Evolutionary conservation across 495 filamentous ascomycete species (phyloP).

Genomic region (Pseudomonodictys pantanalensis): DNA sequence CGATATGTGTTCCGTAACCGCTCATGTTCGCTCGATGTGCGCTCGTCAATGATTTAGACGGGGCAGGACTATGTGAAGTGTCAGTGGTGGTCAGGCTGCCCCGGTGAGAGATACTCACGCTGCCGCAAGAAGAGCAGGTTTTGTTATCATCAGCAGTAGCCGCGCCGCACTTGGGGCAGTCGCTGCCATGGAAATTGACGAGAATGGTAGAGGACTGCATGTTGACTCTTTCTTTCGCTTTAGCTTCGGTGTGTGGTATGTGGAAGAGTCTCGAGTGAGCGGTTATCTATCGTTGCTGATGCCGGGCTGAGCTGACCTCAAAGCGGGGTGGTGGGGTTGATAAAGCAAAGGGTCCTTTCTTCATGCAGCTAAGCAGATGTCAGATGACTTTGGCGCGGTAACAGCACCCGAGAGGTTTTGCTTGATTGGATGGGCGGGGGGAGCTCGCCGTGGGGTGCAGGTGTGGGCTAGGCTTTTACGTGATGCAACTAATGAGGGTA

Average conservation of each 20-base stretch:
- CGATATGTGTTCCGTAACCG: too few species aligned
- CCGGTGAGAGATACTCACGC: conserved; percentile 29
- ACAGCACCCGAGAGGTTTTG: neutral
- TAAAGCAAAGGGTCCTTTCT: conserved; percentile 5
- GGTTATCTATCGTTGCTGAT: neutral
- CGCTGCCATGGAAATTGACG: conserved; percentile 26
- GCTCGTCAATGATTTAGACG: neutral
- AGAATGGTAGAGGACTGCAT: conserved; percentile 17
- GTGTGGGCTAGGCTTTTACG: neutral
- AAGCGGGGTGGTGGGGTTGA: conserved; percentile 26
- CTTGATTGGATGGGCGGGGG: neutral
- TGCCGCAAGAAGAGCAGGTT: conserved; percentile 42
- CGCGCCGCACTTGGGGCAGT: conserved; percentile 43
- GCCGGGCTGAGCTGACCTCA: neutral
- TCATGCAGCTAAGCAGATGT: conserved; percentile 16
- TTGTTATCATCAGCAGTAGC: conserved; percentile 37
- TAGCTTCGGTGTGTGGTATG: neutral
- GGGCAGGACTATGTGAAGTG: neutral
- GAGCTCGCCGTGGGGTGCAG: neutral
- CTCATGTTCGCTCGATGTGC: neutral
- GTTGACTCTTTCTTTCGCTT: neutral
- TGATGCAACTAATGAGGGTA: neutral
- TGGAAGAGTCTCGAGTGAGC: neutral
- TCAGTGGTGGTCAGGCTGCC: neutral
- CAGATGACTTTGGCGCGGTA: conserved; percentile 10